A percentile compares a stretch with the other conserved stretches of the same genome.
phyloP scores from a whole-genome alignment of 2,329 filamentous ascomycete species.

The Colletotrichum destructivum region DNA sequence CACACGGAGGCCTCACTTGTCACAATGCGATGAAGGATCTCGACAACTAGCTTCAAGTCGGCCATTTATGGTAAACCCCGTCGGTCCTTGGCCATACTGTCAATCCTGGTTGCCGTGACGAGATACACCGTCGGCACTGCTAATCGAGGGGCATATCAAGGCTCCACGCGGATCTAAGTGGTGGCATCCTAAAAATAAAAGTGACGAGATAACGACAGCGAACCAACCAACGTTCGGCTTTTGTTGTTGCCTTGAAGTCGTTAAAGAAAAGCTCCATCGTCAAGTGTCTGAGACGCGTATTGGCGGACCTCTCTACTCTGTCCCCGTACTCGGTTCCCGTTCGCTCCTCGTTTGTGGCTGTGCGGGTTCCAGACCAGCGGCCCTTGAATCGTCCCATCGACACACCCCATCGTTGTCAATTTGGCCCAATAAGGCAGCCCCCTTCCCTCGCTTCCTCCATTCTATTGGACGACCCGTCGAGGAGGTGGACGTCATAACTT shows the following conservation, averaged over 20 bases:
- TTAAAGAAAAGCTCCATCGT: not conserved
- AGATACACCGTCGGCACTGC: not conserved
- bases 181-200: not conserved
- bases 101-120: slow-evolving; percentile 3
- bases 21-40: not conserved
- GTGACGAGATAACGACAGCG: not conserved
- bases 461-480: slow-evolving; percentile 31
- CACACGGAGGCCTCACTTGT: not conserved
- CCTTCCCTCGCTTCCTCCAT: slow-evolving; percentile 14
- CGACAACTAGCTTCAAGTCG: not conserved
- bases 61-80: not conserved
- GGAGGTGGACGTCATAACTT: slow-evolving; percentile 29
- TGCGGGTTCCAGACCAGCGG: slow-evolving; percentile 28
- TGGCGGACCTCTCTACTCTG: not conserved
- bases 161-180: not conserved
- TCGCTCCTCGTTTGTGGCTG: slow-evolving; percentile 29
- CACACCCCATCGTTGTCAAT: not conserved
- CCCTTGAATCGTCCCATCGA: slow-evolving; percentile 31
- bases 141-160: not conserved
- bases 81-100: not conserved
- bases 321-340: not conserved
- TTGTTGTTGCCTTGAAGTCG: not conserved
- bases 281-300: not conserved
- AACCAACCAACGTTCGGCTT: not conserved
- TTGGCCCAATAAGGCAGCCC: slow-evolving; percentile 2